A percentile compares a stretch with the other conserved stretches of the same genome.
Evolutionary conservation across 2,329 filamentous ascomycete genomes (phyloP).

Genomic region (Trichophaea hybrida): DNA sequence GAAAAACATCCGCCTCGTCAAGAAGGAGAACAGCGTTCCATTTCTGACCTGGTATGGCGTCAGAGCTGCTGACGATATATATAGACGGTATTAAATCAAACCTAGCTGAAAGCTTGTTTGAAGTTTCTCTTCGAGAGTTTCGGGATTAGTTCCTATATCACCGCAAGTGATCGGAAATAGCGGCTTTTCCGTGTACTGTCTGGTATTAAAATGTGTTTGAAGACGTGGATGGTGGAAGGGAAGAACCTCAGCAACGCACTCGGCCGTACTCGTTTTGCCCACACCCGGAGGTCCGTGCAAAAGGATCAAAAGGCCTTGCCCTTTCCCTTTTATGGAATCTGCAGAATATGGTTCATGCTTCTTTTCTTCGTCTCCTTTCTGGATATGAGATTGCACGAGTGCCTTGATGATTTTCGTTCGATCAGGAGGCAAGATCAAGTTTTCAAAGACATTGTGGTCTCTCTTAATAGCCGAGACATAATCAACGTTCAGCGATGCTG

Average conservation of each 20-base stretch:
- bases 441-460: conserved; percentile 32
- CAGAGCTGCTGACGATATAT: too few species aligned
- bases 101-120: conserved; percentile 37
- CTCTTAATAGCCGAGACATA: background rate
- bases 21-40: conserved; percentile 34
- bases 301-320: conserved; percentile 35
- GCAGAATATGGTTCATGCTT: conserved; percentile 24
- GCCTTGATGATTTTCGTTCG: conserved; percentile 34
- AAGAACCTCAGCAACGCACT: conserved; percentile 9
- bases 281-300: conserved; percentile 38
- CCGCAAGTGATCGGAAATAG: conserved; percentile 39
- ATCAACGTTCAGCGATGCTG: background rate
- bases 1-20: conserved; percentile 29
- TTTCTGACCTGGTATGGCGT: too few species aligned
- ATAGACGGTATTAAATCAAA: conserved; percentile 25
- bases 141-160: conserved; percentile 35
- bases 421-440: conserved; percentile 32
- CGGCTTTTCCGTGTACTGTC: conserved; percentile 29
- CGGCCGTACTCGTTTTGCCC: conserved; percentile 38
- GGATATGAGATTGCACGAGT: conserved; percentile 33
- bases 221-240: background rate
- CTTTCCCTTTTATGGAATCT: conserved; percentile 15
- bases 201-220: too few species aligned
- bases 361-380: conserved; percentile 22
- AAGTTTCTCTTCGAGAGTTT: conserved; percentile 35